Conservation (phyloP, 2,329 filamentous ascomycete genomes). For the Ceratocystiopsis sp. region DNA sequence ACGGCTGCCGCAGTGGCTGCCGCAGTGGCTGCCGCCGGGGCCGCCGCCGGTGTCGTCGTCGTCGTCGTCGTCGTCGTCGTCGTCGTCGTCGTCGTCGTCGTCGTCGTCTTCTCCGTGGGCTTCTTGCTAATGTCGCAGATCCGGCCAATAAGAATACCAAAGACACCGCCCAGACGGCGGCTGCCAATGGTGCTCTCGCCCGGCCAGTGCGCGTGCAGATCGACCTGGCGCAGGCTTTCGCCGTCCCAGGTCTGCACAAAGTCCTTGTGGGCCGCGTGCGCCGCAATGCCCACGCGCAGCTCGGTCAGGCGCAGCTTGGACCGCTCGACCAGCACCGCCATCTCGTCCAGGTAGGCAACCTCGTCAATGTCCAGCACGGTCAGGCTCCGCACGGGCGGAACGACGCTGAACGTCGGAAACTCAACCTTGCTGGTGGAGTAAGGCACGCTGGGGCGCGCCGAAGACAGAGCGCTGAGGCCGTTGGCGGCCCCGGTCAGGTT, state of each 20-base stretch:
- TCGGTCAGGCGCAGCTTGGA: conserved; percentile 51
- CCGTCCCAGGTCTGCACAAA: conserved; percentile 49
- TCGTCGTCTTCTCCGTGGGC: not conserved
- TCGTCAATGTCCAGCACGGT: conserved; percentile 71
- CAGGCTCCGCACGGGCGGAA: conserved; percentile 58
- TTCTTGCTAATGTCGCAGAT: conserved; percentile 39
- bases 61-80: not conserved
- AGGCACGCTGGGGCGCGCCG: conserved; percentile 19
- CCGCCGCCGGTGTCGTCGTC: too few relatives aligned
- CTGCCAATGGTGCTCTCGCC: conserved; percentile 42
- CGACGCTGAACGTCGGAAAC: conserved; percentile 62
- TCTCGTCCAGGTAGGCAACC: conserved; percentile 66
- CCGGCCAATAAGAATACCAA: conserved; percentile 51
- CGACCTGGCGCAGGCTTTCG: conserved; percentile 43
- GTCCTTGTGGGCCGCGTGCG: conserved; percentile 25
- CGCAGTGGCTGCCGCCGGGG: too few relatives aligned
- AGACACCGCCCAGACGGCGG: conserved; percentile 46
- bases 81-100: not conserved
- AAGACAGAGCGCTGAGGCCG: not conserved
- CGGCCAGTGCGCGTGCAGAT: conserved; percentile 38
- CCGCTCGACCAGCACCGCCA: conserved; percentile 58
- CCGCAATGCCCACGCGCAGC: conserved; percentile 55
- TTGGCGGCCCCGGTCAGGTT: conserved; percentile 12
- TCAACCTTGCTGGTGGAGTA: conserved; percentile 46
- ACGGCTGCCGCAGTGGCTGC: too few relatives aligned